Conservation (phyloP, 2,329 filamentous ascomycete genomes). For the Fonsecaea nubica region DNA sequence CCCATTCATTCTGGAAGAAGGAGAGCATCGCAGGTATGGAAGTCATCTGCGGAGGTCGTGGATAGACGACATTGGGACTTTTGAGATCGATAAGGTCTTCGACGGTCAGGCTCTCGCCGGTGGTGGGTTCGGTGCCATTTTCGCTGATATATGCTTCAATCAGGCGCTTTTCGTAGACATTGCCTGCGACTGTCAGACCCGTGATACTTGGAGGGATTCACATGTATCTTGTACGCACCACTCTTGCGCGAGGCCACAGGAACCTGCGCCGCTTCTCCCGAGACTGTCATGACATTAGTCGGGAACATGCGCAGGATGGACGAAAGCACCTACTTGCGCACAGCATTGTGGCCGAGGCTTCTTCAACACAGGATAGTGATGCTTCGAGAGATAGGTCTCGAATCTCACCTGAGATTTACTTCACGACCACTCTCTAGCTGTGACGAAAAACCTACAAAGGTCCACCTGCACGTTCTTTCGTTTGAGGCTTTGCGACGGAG, state of each 20-base stretch:
- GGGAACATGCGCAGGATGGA: neutral
- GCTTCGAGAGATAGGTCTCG: neutral
- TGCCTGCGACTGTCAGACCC: constrained; percentile 62
- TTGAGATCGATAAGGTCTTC: constrained; percentile 91
- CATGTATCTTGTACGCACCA: constrained; percentile 63
- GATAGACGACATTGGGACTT: constrained; percentile 80
- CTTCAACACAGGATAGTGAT: neutral
- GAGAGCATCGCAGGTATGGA: constrained; percentile 94
- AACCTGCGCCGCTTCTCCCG: constrained; percentile 92
- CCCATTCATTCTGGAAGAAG: constrained; percentile 98
- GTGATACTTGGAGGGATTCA: neutral
- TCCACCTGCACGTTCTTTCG: constrained; percentile 5
- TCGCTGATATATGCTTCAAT: constrained; percentile 95
- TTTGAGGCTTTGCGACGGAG: neutral
- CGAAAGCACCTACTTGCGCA: constrained; percentile 35
- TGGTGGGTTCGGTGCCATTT: constrained; percentile 89
- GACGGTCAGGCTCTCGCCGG: constrained; percentile 78
- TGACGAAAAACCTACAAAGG: constrained; percentile 3
- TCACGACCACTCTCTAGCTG: neutral
- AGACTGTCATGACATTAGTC: constrained; percentile 66
- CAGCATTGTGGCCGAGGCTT: constrained; percentile 29
- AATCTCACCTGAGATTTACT: neutral
- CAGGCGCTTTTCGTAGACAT: constrained; percentile 91
- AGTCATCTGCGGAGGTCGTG: constrained; percentile 88
- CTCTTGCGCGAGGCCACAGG: constrained; percentile 95